These are phyloP conservation scores for Diaporthe caulivora DNA, from an alignment of 2,329 filamentous ascomycete species.

Conservation along the genomic window DNA sequence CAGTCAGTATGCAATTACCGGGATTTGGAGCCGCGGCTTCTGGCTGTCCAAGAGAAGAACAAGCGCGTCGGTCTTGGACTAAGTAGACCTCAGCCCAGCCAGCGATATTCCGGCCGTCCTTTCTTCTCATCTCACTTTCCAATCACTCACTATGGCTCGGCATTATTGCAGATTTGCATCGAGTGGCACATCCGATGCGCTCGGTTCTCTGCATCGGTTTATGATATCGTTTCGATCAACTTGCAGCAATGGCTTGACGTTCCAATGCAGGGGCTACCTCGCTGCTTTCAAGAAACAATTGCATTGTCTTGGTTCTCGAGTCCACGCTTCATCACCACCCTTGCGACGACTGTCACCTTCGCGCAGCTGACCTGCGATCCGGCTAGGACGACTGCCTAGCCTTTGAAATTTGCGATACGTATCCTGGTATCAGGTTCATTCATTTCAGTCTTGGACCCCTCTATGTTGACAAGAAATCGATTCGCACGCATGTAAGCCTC, in stretches of 20 bases:
- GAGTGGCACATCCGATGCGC: not conserved
- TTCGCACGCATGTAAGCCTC: slow-evolving; percentile 32
- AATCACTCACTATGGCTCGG: not conserved
- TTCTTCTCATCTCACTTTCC: not conserved
- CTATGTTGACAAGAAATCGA: slow-evolving; percentile 27
- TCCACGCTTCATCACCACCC: not conserved
- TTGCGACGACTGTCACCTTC: not conserved
- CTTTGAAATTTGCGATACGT: not conserved
- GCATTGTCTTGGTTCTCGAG: slow-evolving; percentile 35
- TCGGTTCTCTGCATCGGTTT: not conserved
- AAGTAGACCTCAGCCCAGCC: not conserved
- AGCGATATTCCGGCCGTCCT: not conserved
- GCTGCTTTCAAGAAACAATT: slow-evolving; percentile 27
- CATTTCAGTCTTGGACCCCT: slow-evolving; percentile 1
- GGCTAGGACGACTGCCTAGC: not conserved
- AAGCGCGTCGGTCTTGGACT: not conserved
- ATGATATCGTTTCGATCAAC: too few species aligned
- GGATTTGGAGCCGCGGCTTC: not conserved
- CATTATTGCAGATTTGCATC: not conserved
- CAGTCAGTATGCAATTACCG: slow-evolving; percentile 33
- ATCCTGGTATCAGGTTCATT: not conserved
- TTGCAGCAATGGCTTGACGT: not conserved
- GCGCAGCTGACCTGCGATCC: not conserved
- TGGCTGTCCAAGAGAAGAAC: not conserved
- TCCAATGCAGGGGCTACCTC: not conserved